A percentile compares a stretch with the other conserved stretches of the same genome.
Conservation (phyloP, 352 stramenopile genomes). For the Labyrinthula sp. region DNA sequence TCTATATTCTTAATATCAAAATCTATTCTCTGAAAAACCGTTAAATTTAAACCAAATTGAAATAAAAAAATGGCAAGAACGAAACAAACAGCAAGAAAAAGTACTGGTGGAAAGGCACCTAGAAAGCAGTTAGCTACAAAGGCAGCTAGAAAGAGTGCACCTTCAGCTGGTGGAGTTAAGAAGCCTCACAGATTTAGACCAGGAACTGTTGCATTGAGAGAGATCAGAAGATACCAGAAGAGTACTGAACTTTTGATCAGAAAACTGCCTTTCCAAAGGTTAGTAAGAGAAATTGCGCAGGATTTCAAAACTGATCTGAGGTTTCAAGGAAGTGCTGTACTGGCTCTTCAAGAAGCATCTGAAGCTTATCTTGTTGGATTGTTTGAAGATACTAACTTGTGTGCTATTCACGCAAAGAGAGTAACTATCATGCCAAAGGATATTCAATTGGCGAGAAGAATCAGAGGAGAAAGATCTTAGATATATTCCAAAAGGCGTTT, state of each 20-base stretch:
- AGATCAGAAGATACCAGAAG: slow-evolving; percentile 76
- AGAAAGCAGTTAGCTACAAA: slow-evolving; percentile 75
- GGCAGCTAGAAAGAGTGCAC: slow-evolving; percentile 65
- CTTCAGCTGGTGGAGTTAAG: slow-evolving; percentile 71
- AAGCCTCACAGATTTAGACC: slow-evolving; percentile 61
- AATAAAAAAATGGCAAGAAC: slow-evolving; percentile 50
- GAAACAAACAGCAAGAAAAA: slow-evolving; percentile 89
- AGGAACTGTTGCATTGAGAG: slow-evolving; percentile 61
- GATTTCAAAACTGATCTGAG: slow-evolving; percentile 83
- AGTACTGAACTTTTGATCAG: slow-evolving; percentile 68
- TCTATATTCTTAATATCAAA: too few species aligned
- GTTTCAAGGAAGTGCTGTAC: slow-evolving; percentile 75
- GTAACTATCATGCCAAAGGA: slow-evolving; percentile 91
- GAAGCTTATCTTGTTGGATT: slow-evolving; percentile 76
- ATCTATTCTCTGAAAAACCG: too few species aligned
- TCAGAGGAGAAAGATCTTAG: slow-evolving; percentile 54
- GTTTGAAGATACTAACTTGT: slow-evolving; percentile 83
- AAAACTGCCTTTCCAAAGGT: slow-evolving; percentile 60
- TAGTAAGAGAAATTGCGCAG: slow-evolving; percentile 75
- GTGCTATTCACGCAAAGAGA: slow-evolving; percentile 78
- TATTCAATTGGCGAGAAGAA: slow-evolving; percentile 72
- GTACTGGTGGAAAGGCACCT: slow-evolving; percentile 68
- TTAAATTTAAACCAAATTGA: slow-evolving; percentile 9
- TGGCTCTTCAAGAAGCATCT: slow-evolving; percentile 64
- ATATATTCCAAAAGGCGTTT: background rate